A percentile compares a stretch with the other conserved stretches of the same genome.
These are phyloP conservation scores for Neofusicoccum sp. DNA, from an alignment of 2,329 filamentous ascomycete genomes.

Conservation along the genomic window DNA sequence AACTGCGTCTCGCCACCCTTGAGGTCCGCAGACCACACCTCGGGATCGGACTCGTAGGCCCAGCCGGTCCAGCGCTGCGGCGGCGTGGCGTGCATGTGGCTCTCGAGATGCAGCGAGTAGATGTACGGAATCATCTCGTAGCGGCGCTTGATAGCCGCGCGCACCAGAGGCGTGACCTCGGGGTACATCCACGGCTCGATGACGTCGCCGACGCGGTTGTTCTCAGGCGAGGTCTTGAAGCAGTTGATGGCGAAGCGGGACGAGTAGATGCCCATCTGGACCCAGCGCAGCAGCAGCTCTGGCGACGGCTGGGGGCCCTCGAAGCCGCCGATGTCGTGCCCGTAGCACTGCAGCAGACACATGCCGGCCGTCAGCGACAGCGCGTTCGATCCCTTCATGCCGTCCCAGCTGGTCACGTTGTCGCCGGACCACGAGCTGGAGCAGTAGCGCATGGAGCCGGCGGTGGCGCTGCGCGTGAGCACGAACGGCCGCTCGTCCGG, in stretches of 20 bases:
- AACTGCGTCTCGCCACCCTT: conserved; percentile 70
- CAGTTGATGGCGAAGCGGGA: conserved; percentile 77
- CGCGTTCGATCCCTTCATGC: conserved; percentile 72
- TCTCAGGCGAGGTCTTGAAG: conserved; percentile 69
- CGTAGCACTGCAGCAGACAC: conserved; percentile 67
- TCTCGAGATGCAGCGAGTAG: conserved; percentile 66
- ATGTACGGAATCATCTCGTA: conserved; percentile 74
- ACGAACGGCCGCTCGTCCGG: conserved; percentile 67
- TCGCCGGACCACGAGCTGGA: conserved; percentile 76
- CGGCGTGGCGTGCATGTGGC: conserved; percentile 63
- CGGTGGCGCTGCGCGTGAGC: conserved; percentile 69
- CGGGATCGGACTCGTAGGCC: conserved; percentile 68
- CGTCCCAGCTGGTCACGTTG: conserved; percentile 73
- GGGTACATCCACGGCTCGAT: conserved; percentile 82
- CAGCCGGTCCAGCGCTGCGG: conserved; percentile 74
- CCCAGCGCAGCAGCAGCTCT: conserved; percentile 72
- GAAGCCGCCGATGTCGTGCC: conserved; percentile 76
- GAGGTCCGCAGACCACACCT: conserved; percentile 65
- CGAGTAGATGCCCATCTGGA: conserved; percentile 71
- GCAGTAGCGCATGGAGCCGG: conserved; percentile 70
- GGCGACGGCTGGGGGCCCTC: conserved; percentile 72
- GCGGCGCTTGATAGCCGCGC: conserved; percentile 67
- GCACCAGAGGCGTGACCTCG: conserved; percentile 63
- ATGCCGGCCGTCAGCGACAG: conserved; percentile 69
- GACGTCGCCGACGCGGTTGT: conserved; percentile 70